Base-by-base conservation (phyloP, 768 basidiomycete species). In the Strobilomyces confusus region DNA sequence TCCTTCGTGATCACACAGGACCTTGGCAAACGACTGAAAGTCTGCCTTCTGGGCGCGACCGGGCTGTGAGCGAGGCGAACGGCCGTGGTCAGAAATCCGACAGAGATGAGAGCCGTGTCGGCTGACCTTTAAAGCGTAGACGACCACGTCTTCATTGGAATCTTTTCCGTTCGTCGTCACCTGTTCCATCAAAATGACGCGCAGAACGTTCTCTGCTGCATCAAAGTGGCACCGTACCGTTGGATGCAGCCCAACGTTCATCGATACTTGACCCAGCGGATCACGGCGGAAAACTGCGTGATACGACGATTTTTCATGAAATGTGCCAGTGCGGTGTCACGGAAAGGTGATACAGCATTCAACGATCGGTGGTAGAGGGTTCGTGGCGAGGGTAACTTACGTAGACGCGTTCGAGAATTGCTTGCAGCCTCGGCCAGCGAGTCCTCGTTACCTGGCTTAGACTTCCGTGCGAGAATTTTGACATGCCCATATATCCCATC, bases 191-290 rank as follows among this genome's bases (percentile, higher is more conserved):
- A 81, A 62, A 25, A 81, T 72, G 7, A 86, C 64, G 20, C 83
- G 80, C 33, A 86, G 66, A 9, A 79, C 73, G 46, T 74, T 75
- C 53, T 86, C 84, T 34, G 77, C 75, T 19, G 72, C 69, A 53
- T 84, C 80, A 63, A 76, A 84, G 20, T 79, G 74, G 56, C 82
- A 85, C 40, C 82, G 78, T 40, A 86, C 74, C 9, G 79, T 67
- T 9, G 81, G 72, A 41, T 72, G 72, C 47, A 88, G 63, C 22
- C 78, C 77, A 40, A 84, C 71, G 61, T 85, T 86, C 82, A 86
- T 82, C 1, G 84, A 80, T 1, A 86, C 81, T 60, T 87, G 81
- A 75, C 82, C 81, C 26, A 87, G 67, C 0, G 84, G 86, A 57
- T 87, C 86, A 6, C 86, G 81, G 8, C 85, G 80, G 69, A 88